phyloP scores from a whole-genome alignment of 345 rosid species.

The Dimocarpus longan region DNA sequence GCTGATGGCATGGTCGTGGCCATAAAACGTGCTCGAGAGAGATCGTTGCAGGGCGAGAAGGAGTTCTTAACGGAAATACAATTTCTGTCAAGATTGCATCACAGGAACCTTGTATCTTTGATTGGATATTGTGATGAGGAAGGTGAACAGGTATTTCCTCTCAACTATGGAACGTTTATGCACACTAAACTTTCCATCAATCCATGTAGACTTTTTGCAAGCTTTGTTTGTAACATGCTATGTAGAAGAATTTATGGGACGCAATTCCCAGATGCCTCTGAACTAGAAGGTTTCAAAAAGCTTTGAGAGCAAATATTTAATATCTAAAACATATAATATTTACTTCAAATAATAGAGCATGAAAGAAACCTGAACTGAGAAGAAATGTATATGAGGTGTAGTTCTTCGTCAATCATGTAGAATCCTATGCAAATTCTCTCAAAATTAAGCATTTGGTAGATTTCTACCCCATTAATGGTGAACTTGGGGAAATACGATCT shows the following conservation, averaged over 20 bases:
- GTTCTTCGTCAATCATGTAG: background rate
- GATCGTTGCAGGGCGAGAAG: constrained; percentile 86
- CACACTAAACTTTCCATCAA: background rate
- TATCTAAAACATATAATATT: background rate
- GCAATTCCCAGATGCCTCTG: too few relatives aligned
- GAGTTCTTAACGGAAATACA: constrained; percentile 95
- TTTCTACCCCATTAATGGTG: background rate
- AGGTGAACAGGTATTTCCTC: constrained; percentile 77
- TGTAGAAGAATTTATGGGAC: background rate
- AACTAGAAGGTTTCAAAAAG: too few relatives aligned
- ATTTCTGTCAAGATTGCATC: constrained; percentile 87
- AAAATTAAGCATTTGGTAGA: background rate
- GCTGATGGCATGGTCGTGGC: constrained; percentile 79
- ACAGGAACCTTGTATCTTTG: constrained; percentile 90
- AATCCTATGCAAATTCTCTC: background rate
- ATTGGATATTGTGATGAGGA: constrained; percentile 90
- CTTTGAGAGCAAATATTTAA: background rate
- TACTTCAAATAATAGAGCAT: background rate
- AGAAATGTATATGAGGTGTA: background rate
- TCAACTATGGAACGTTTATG: background rate
- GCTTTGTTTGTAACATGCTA: background rate
- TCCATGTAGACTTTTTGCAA: background rate
- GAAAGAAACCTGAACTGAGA: background rate
- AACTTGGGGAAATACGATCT: background rate
- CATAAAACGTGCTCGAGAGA: constrained; percentile 85